These are phyloP conservation scores for Botrytis fabae DNA, from an alignment of 2,329 filamentous ascomycete species.

Conservation along the genomic window DNA sequence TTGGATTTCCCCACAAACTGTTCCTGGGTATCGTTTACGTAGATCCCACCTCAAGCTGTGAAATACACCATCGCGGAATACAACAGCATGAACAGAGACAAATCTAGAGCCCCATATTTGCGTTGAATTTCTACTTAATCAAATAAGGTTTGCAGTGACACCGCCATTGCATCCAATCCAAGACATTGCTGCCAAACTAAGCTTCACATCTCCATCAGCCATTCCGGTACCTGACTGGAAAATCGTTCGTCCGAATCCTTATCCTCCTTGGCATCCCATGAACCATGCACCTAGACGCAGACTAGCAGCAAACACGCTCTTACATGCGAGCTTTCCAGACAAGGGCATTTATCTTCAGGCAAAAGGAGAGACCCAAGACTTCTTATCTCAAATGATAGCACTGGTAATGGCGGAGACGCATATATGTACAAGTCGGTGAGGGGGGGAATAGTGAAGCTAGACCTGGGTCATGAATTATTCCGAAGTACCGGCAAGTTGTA, in stretches of 20 bases:
- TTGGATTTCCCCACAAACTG: neutral
- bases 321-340: neutral
- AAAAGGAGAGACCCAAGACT: neutral
- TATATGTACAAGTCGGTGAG: neutral
- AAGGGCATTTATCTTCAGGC: neutral
- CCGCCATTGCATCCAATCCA: neutral
- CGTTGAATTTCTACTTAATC: neutral
- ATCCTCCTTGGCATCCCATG: neutral
- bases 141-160: neutral
- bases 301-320: neutral
- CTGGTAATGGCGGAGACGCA: neutral
- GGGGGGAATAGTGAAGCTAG: neutral
- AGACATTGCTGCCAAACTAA: neutral
- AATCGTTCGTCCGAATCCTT: neutral
- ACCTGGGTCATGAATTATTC: slow-evolving; percentile 4
- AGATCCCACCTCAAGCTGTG: neutral
- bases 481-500: slow-evolving; percentile 1
- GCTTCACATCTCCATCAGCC: neutral
- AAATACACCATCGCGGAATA: neutral
- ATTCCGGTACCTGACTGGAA: neutral
- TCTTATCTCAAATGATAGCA: neutral
- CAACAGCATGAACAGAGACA: neutral
- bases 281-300: neutral
- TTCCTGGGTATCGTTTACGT: neutral
- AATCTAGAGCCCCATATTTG: neutral